Conservation (phyloP, 768 basidiomycete genomes). For the Collybia sp. region DNA sequence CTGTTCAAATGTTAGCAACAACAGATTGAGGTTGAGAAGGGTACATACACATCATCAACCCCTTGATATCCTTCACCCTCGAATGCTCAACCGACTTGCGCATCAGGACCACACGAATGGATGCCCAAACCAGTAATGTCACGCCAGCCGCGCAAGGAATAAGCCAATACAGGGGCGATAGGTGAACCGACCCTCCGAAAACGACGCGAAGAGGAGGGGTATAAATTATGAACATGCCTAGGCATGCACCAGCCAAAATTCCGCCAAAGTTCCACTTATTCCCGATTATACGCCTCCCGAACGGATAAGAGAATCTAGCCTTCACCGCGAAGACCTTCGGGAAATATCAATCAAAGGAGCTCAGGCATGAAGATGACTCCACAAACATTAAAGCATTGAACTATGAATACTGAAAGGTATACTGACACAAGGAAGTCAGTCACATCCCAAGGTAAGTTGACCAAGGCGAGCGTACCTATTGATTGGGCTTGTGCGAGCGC, state of each 20-base stretch:
- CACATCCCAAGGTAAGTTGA: not conserved
- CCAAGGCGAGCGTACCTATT: constrained; percentile 20
- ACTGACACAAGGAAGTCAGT: constrained; percentile 53
- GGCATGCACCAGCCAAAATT: constrained; percentile 53
- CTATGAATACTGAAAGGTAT: constrained; percentile 22
- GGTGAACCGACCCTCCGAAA: constrained; percentile 54
- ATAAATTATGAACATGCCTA: constrained; percentile 68
- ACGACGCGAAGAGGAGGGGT: constrained; percentile 66
- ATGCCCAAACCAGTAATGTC: constrained; percentile 52
- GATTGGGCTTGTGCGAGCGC: constrained; percentile 60
- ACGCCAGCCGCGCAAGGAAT: constrained; percentile 58
- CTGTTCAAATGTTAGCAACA: constrained; percentile 19
- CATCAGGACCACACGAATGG: constrained; percentile 51
- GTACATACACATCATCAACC: constrained; percentile 67
- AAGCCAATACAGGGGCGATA: constrained; percentile 66
- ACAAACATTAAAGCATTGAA: not conserved
- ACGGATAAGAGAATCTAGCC: constrained; percentile 59
- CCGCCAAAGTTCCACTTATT: constrained; percentile 66
- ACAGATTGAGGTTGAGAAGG: not conserved
- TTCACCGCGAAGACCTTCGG: constrained; percentile 61
- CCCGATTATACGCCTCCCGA: constrained; percentile 48
- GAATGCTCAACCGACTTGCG: constrained; percentile 50
- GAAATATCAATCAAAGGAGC: not conserved
- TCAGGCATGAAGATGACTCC: not conserved
- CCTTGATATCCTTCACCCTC: constrained; percentile 61